These are phyloP conservation scores for Trichoderma sp. DNA, from an alignment of 2,329 filamentous ascomycete species.

Conservation along the genomic window DNA sequence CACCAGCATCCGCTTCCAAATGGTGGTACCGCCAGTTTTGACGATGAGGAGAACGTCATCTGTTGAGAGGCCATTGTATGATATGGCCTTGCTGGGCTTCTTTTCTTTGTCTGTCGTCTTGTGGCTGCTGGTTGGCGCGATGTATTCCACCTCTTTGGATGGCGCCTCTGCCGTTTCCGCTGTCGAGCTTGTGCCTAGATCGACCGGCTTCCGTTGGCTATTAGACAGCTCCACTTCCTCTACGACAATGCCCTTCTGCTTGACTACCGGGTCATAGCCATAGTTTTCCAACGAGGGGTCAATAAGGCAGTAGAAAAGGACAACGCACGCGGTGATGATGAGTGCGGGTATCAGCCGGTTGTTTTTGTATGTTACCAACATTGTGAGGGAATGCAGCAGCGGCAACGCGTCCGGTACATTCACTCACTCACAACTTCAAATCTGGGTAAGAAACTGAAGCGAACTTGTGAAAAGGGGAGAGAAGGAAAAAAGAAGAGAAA, in stretches of 20 bases:
- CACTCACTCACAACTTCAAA: neutral
- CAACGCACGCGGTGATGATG: conserved; percentile 28
- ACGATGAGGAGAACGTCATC: conserved; percentile 31
- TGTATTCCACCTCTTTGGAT: neutral
- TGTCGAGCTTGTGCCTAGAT: neutral
- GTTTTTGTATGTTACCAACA: conserved; percentile 30
- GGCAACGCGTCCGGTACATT: neutral
- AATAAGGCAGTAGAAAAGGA: conserved; percentile 26
- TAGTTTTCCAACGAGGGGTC: conserved; percentile 25
- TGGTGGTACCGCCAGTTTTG: conserved; percentile 31
- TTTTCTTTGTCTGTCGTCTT: neutral
- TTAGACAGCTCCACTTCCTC: neutral
- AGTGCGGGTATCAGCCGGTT: conserved; percentile 29
- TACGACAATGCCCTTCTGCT: conserved; percentile 1
- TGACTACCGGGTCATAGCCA: neutral
- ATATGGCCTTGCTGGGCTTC: neutral
- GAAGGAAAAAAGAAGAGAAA: neutral
- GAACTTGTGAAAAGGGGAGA: neutral
- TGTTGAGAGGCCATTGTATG: conserved; percentile 20
- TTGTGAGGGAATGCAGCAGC: neutral
- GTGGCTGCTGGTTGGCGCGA: neutral
- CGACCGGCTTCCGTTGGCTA: neutral
- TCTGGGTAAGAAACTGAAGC: neutral
- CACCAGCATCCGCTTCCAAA: conserved; percentile 31
- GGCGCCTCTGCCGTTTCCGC: neutral